phyloP scores from a whole-genome alignment of 1,139 yeast genomes.

The Debaryomyces psychrophilus region DNA sequence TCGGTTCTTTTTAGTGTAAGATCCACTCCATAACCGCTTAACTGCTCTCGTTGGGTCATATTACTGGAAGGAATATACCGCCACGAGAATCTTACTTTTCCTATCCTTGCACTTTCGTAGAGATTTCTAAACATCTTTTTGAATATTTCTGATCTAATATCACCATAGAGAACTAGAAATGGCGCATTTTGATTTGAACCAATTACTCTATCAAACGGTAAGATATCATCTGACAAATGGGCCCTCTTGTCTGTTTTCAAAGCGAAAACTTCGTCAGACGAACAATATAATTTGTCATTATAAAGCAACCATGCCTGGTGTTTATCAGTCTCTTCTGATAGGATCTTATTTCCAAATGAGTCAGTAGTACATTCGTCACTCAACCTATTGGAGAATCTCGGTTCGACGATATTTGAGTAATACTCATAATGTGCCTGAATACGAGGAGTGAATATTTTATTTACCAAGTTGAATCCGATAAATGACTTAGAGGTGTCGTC shows the following conservation, averaged over 20 bases:
- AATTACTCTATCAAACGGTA: conserved; percentile 62
- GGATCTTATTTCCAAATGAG: conserved; percentile 38
- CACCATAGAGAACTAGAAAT: conserved; percentile 52
- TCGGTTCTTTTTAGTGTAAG: conserved; percentile 65
- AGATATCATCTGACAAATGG: conserved; percentile 20
- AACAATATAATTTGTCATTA: conserved; percentile 61
- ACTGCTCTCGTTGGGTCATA: conserved; percentile 28
- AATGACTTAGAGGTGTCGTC: conserved; percentile 28
- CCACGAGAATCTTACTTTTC: conserved; percentile 75
- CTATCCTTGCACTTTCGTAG: conserved; percentile 60
- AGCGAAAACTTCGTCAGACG: conserved; percentile 70
- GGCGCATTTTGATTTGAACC: conserved; percentile 51
- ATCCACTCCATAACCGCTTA: conserved; percentile 71
- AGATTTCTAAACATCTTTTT: conserved; percentile 60
- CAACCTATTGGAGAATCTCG: conserved; percentile 23
- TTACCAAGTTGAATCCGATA: conserved; percentile 54
- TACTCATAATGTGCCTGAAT: conserved; percentile 64
- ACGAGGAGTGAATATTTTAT: conserved; percentile 61
- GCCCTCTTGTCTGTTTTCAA: conserved; percentile 47
- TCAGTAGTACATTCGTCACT: conserved; percentile 32
- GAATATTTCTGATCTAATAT: conserved; percentile 51
- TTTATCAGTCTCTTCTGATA: conserved; percentile 22
- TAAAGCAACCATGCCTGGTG: conserved; percentile 56
- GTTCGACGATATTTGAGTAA: conserved; percentile 39
- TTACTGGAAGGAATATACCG: conserved; percentile 55